These are phyloP conservation scores for Jacaranda copaia DNA, from an alignment of 257 asterid species.

Conservation along the genomic window DNA sequence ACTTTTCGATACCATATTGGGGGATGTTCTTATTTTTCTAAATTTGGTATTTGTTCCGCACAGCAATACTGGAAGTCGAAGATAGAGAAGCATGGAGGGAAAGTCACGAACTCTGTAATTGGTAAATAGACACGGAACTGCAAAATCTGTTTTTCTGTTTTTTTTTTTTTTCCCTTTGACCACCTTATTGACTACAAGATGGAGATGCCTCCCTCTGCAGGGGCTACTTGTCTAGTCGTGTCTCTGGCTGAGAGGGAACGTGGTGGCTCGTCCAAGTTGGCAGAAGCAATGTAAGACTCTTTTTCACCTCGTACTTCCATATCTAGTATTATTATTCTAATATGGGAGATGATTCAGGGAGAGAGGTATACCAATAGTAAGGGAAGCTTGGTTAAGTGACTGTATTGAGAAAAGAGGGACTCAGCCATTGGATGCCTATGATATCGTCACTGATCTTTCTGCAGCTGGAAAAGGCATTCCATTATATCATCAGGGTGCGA, in stretches of 20 bases:
- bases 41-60: not conserved
- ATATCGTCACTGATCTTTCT: constrained; percentile 60
- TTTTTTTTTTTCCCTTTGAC: not conserved
- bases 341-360: constrained; percentile 54
- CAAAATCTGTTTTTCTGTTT: not conserved
- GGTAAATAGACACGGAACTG: constrained; percentile 47
- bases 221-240: constrained; percentile 72
- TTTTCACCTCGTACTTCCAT: not conserved
- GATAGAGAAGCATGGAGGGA: constrained; percentile 83
- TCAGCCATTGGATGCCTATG: constrained; percentile 71
- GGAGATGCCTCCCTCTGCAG: constrained; percentile 39
- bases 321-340: not conserved
- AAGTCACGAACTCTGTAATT: constrained; percentile 67
- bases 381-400: constrained; percentile 83
- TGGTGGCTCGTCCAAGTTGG: constrained; percentile 78
- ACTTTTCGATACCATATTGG: not conserved
- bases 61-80: constrained; percentile 86
- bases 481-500: constrained; percentile 58
- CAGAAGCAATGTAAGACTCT: constrained; percentile 77
- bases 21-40: not conserved
- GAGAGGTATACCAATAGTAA: constrained; percentile 67
- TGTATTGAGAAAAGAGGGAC: constrained; percentile 60
- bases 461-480: constrained; percentile 75
- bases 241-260: constrained; percentile 79
- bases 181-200: not conserved